Conservation (phyloP, 1,284 basidiomycete species). For the Cerioporus squamosus region DNA sequence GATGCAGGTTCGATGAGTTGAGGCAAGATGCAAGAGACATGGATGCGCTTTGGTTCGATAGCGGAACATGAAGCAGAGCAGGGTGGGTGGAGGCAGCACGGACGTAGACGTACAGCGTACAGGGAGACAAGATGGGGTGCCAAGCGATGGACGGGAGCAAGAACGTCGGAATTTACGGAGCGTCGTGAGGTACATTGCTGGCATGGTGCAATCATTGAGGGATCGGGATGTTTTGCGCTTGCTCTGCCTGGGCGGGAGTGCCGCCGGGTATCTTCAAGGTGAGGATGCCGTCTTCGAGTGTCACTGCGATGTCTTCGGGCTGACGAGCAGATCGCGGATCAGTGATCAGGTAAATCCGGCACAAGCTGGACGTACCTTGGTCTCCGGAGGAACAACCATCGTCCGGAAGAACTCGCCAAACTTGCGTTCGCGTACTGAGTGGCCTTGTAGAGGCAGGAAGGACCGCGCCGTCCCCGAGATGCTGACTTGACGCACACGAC, state of each 20-base stretch:
- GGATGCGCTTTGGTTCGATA: background rate
- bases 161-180: background rate
- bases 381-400: conserved; percentile 59
- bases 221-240: conserved; percentile 29
- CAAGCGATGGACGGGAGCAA: background rate
- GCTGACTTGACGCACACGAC: conserved; percentile 57
- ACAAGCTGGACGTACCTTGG: conserved; percentile 47
- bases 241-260: conserved; percentile 22
- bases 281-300: conserved; percentile 37
- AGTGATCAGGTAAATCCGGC: background rate
- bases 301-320: conserved; percentile 30
- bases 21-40: background rate
- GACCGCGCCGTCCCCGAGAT: conserved; percentile 49
- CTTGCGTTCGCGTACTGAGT: conserved; percentile 50
- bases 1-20: background rate
- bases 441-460: conserved; percentile 38
- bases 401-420: conserved; percentile 56
- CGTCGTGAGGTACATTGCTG: background rate
- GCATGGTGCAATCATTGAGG: background rate
- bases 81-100: no score
- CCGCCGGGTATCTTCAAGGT: conserved; percentile 32
- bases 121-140: background rate
- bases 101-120: no score
- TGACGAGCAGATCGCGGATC: conserved; percentile 6
- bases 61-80: no score